phyloP scores from a whole-genome alignment of 306 rosid species.

The Cucurbita pepo region DNA sequence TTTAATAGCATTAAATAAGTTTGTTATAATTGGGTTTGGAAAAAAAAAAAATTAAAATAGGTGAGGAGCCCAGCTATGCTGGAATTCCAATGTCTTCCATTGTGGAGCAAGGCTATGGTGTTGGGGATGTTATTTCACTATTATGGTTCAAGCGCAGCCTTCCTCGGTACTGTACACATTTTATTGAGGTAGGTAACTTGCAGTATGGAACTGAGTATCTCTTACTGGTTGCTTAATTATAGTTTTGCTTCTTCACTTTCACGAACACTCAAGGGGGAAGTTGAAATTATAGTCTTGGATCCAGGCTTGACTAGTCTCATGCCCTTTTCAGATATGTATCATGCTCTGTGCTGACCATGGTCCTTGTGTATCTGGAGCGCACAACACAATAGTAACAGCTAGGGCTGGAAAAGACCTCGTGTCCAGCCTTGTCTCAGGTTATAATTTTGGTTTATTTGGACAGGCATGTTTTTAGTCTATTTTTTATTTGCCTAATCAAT shows the following conservation, averaged over 20 bases:
- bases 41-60: slow-evolving; percentile 10
- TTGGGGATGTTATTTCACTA: slow-evolving; percentile 85
- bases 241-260: neutral
- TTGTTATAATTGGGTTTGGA: neutral
- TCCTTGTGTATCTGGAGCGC: slow-evolving; percentile 99
- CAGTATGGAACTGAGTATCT: neutral
- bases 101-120: slow-evolving; percentile 79
- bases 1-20: neutral
- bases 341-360: slow-evolving; percentile 99
- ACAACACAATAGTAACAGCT: slow-evolving; percentile 90
- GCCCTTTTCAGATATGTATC: slow-evolving; percentile 62
- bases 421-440: slow-evolving; percentile 91
- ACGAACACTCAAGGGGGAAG: neutral
- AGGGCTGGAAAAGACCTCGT: slow-evolving; percentile 99
- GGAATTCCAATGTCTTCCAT: slow-evolving; percentile 99
- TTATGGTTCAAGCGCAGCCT: slow-evolving; percentile 95
- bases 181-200: slow-evolving; percentile 54
- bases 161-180: slow-evolving; percentile 90
- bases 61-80: slow-evolving; percentile 98
- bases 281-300: neutral
- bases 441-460: neutral
- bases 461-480: neutral
- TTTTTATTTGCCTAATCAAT: slow-evolving; percentile 8
- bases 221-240: neutral
- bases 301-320: slow-evolving; percentile 25